Conservation (phyloP, 2,329 filamentous ascomycete species). For the Colletotrichum ledebouriae region DNA sequence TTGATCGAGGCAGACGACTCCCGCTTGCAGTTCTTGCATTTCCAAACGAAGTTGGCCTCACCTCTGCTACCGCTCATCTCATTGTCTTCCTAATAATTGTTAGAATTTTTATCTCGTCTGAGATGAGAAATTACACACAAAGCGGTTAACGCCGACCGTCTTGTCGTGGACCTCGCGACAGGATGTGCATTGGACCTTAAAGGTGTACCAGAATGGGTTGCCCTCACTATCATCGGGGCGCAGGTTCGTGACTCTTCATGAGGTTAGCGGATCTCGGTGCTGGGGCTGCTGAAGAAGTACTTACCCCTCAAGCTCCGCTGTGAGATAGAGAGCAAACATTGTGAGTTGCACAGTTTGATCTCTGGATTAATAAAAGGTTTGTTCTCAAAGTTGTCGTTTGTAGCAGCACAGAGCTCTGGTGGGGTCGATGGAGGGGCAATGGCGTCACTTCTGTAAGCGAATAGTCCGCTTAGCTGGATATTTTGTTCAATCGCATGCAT, state of each 20-base stretch:
- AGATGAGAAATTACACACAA: conserved; percentile 70
- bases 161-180: conserved; percentile 93
- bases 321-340: conserved; percentile 77
- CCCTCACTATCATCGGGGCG: conserved; percentile 85
- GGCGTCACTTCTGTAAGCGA: conserved; percentile 29
- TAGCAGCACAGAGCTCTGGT: conserved; percentile 15
- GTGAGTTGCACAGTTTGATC: conserved; percentile 38
- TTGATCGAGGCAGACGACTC: conserved; percentile 90
- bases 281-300: conserved; percentile 40
- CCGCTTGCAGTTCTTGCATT: conserved; percentile 97
- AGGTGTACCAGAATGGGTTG: conserved; percentile 94
- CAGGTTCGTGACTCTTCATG: conserved; percentile 85
- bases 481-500: conserved; percentile 4
- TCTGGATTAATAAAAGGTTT: background rate
- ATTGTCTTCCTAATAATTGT: conserved; percentile 77
- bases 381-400: background rate
- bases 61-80: conserved; percentile 94
- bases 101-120: background rate
- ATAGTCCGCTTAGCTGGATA: background rate
- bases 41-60: conserved; percentile 99
- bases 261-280: conserved; percentile 2
- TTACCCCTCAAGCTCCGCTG: conserved; percentile 78
- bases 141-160: conserved; percentile 86
- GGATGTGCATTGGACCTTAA: conserved; percentile 98
- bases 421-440: conserved; percentile 40